Evolutionary conservation across 805 yeast species (phyloP), one percentile per base, ranked within the genome.

Genomic region (Kockiozyma suomiensis): DNA sequence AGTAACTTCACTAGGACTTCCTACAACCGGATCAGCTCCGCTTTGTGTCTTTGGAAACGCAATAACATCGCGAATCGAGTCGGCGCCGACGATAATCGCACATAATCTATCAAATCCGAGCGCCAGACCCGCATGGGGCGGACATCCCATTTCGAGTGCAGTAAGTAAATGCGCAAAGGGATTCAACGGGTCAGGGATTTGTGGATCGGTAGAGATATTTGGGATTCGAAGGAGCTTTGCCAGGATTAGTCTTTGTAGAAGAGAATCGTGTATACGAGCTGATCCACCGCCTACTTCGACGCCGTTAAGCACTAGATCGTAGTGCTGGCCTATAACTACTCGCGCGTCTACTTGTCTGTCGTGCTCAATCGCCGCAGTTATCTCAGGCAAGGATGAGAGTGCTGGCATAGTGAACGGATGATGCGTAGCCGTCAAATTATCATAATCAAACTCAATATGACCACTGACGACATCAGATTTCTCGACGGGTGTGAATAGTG

Each of bases 91-190:
- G 33, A 93, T 71, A 93, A 93, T 90, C 0, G 99, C 94, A 68
- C 96, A 85, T 78, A 94, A 77, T 63, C 99, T 78, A 72, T 94
- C 99, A 67, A 94, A 88, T 0, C 99, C 99, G 37, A 94, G 78
- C 0, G 99, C 99, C 40, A 94, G 78, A 0, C 99, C 99, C 1
- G 97, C 97, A 75, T 94, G 99, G 0, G 99, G 99, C 0, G 99
- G 99, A 70, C 98, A 90, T 0, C 99, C 99, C 75, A 88, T 83
- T 25, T 82, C 83, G 56, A 94, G 82, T 0, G 97, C 97, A 42
- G 79, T 77, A 33, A 94, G 77, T 42, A 94, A 77, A 74, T 94
- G 99, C 0, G 97, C 96, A 76, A 94, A 94, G 7, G 90, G 76
- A 37, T 72, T 70, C 47, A 85, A 79, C 33, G 43, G 49, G 7